These are phyloP conservation scores for Tetrahymena malaccensis DNA, from an alignment of 73 alveolate species.

Conservation along the genomic window DNA sequence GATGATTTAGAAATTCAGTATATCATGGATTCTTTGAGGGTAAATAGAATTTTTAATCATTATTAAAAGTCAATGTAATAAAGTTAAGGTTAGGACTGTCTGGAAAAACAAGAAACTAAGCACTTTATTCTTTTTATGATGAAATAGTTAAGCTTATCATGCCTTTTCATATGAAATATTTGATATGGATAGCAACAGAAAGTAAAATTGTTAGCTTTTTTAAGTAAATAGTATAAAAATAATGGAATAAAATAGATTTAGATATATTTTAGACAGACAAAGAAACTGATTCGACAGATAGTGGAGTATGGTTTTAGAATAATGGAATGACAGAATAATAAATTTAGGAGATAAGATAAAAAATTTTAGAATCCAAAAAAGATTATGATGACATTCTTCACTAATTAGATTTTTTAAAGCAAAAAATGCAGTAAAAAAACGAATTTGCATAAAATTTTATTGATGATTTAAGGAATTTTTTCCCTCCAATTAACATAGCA, in stretches of 20 bases:
- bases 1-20: neutral
- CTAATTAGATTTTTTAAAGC: neutral
- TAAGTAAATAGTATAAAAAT: neutral
- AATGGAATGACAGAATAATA: neutral
- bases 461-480: conserved; percentile 31
- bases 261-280: neutral
- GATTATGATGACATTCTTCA: neutral
- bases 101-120: neutral
- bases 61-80: neutral
- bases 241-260: neutral
- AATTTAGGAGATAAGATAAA: neutral
- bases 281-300: neutral
- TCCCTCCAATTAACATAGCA: conserved; percentile 23
- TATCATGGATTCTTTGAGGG: neutral
- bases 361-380: neutral
- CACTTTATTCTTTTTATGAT: neutral
- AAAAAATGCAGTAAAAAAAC: neutral
- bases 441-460: conserved; percentile 13
- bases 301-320: neutral
- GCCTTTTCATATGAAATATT: neutral
- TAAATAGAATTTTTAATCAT: neutral
- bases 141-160: neutral
- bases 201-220: neutral
- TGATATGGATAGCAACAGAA: neutral
- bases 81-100: neutral